Conservation (phyloP, 768 basidiomycete species). For the Roridomyces roridus region DNA sequence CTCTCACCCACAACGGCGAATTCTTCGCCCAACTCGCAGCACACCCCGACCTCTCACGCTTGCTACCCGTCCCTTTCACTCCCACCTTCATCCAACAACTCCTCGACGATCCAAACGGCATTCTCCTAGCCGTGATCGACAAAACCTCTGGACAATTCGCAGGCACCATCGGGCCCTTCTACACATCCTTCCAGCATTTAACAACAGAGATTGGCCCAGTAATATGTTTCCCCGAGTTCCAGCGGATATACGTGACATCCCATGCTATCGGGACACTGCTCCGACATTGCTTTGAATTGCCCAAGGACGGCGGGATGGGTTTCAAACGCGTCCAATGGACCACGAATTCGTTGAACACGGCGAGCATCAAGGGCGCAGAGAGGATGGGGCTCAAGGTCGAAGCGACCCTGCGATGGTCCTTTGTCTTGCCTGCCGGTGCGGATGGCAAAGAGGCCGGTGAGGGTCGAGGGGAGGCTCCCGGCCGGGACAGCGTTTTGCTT, state of each 20-base stretch:
- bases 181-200: slow-evolving; percentile 34
- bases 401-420: slow-evolving; percentile 45
- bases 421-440: slow-evolving; percentile 38
- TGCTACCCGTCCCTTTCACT: slow-evolving; percentile 36
- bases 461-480: slow-evolving; percentile 30
- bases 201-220: slow-evolving; percentile 45
- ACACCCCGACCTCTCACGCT: slow-evolving; percentile 35
- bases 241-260: slow-evolving; percentile 47
- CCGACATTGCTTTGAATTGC: slow-evolving; percentile 34
- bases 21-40: slow-evolving; percentile 33
- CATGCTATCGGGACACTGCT: slow-evolving; percentile 42
- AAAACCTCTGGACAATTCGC: slow-evolving; percentile 39
- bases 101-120: slow-evolving; percentile 20
- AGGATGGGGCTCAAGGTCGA: slow-evolving; percentile 54
- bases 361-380: slow-evolving; percentile 46
- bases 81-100: slow-evolving; percentile 16
- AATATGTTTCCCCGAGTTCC: slow-evolving; percentile 47
- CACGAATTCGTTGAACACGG: slow-evolving; percentile 43
- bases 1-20: slow-evolving; percentile 36
- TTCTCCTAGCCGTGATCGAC: slow-evolving; percentile 43
- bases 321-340: slow-evolving; percentile 57
- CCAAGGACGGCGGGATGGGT: slow-evolving; percentile 42
- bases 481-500: slow-evolving; percentile 39
- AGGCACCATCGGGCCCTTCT: slow-evolving; percentile 45
- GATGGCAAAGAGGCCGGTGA: slow-evolving; percentile 30